Evolutionary conservation across 2,329 filamentous ascomycete genomes (phyloP).

Genomic region (Paecilomyces fulvus): DNA sequence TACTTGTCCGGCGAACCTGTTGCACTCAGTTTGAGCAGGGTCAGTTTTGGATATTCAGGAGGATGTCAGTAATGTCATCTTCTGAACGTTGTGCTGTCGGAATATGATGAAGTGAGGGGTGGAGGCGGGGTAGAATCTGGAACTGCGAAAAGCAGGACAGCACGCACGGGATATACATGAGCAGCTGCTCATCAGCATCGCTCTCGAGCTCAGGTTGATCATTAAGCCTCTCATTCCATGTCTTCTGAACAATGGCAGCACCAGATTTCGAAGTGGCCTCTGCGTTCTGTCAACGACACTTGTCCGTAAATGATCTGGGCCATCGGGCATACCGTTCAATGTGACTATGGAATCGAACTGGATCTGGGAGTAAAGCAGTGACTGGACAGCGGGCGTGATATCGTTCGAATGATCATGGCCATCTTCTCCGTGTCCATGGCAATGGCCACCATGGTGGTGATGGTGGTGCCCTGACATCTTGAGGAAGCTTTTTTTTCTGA

Average conservation of each 20-base stretch:
- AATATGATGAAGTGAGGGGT: constrained; percentile 3
- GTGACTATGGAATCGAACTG: constrained; percentile 78
- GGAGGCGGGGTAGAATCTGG: constrained; percentile 1
- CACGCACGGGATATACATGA: constrained; percentile 80
- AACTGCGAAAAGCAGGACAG: background rate
- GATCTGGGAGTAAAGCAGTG: constrained; percentile 84
- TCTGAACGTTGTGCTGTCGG: constrained; percentile 12
- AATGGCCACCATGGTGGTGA: constrained; percentile 29
- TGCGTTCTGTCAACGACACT: constrained; percentile 7
- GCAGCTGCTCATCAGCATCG: constrained; percentile 84
- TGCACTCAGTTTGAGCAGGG: background rate
- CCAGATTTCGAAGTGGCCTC: constrained; percentile 60
- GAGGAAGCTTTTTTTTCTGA: background rate
- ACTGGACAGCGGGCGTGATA: constrained; percentile 82
- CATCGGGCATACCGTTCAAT: constrained; percentile 54
- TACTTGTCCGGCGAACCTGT: constrained; percentile 83
- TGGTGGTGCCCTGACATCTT: constrained; percentile 30
- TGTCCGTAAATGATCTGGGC: background rate
- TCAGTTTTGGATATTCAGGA: background rate
- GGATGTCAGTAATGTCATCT: constrained; percentile 1
- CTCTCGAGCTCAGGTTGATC: constrained; percentile 69
- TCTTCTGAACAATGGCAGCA: constrained; percentile 73
- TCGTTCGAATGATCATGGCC: constrained; percentile 86
- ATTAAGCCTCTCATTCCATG: constrained; percentile 73
- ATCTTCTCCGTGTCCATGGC: constrained; percentile 44